Conservation (phyloP, 352 stramenopile genomes). For the Phytophthora hibernalis region DNA sequence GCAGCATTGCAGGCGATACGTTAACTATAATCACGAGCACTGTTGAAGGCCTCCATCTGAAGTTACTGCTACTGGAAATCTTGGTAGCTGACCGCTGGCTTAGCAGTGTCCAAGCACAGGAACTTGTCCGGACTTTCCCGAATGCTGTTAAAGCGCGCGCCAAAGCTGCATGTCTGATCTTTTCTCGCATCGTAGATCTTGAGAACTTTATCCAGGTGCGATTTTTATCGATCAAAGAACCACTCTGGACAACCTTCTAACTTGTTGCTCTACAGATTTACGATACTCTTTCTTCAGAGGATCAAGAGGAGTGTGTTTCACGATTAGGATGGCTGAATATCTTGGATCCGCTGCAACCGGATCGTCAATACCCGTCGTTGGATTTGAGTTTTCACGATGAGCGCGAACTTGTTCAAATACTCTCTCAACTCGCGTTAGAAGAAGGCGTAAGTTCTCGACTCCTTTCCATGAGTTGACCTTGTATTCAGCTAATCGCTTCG, state of each 20-base stretch:
- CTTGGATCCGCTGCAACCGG: constrained; percentile 77
- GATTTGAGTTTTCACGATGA: constrained; percentile 80
- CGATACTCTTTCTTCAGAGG: constrained; percentile 51
- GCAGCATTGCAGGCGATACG: constrained; percentile 2
- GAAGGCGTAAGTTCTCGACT: constrained; percentile 55
- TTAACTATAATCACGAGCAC: constrained; percentile 26
- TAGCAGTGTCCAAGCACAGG: constrained; percentile 50
- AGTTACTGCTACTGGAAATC: constrained; percentile 52
- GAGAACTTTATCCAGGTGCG: constrained; percentile 76
- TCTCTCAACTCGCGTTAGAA: constrained; percentile 72
- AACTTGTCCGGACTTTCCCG: constrained; percentile 52
- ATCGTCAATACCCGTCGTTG: constrained; percentile 74
- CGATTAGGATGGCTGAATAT: constrained; percentile 89
- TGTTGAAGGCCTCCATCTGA: constrained; percentile 29
- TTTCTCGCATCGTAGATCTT: constrained; percentile 74
- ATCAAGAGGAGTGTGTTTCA: constrained; percentile 67
- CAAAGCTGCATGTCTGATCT: constrained; percentile 61
- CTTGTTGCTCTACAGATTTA: constrained; percentile 48
- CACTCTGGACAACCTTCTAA: not conserved
- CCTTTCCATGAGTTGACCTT: not conserved
- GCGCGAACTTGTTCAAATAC: constrained; percentile 77
- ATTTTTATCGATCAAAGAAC: not conserved
- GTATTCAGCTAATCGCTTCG: constrained; percentile 1
- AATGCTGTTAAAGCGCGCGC: constrained; percentile 57
- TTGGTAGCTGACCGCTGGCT: constrained; percentile 61